Base-by-base conservation (phyloP, 495 filamentous ascomycete species). In the Talaromyces thailandensis region DNA sequence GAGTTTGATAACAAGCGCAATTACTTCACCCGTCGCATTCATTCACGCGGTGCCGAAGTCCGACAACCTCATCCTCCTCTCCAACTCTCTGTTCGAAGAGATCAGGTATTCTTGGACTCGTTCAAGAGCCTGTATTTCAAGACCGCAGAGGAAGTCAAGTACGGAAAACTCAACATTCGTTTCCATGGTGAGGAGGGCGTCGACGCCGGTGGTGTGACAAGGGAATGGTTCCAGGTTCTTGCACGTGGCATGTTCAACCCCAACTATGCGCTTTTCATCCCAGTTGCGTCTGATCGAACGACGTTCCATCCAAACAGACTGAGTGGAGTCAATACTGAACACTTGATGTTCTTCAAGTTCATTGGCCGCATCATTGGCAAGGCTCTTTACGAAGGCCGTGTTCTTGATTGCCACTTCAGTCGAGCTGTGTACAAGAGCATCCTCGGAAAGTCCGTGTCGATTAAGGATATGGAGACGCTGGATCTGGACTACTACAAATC, bases 1-100 rank as follows among this genome's bases (percentile, higher is more conserved):
- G 94, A 99, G 67, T 99, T 99, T 68, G 94, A 99, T 73, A 99
- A 98, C 77, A 99, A 99, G 82, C 93, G 95, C 67, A 97, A 95
- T 73, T 99, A 94, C 82, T 99, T 99, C 79, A 97, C 84, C 72
- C 89, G 95, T 51, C 90, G 89, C 65, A 82, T 99, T 21, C 94
- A 98, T 72, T 81, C 85, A 37, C 90, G 93, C 60, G 79, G 78
- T 6, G 81, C 81, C 12, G 84, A 89, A 64, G 79, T 83, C 64
- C 78, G 86, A 64, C 82, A 87, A 62, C 74, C 86, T 26, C 85
- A 90, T 65, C 86, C 88, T 62, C 81, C 95, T 62, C 80, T 99
- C 55, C 93, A 97, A 71, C 84, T 99, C 50, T 85, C 83, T 65
- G 90, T 98, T 58, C 90, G 94, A 64, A 89, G 94, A 69, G 92